Conservation (phyloP, 495 filamentous ascomycete genomes). For the Cairneyella variabilis region DNA sequence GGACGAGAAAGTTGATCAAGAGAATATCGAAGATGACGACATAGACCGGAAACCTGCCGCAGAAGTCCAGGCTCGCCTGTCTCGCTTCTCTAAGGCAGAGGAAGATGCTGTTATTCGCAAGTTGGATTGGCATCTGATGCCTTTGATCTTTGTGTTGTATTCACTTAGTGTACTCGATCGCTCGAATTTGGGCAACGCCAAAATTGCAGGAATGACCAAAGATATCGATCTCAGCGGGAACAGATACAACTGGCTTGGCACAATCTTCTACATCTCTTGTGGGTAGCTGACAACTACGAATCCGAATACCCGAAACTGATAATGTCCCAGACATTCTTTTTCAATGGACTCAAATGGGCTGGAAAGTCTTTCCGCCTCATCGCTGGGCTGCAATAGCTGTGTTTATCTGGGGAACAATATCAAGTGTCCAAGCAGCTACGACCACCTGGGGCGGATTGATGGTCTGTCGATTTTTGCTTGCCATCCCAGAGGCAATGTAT, state of each 20-base stretch:
- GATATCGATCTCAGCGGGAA: slow-evolving; percentile 19
- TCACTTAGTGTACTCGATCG: slow-evolving; percentile 45
- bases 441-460: slow-evolving; percentile 62
- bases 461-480: slow-evolving; percentile 54
- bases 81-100: slow-evolving; percentile 6
- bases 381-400: slow-evolving; percentile 2
- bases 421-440: slow-evolving; percentile 54
- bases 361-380: slow-evolving; percentile 7
- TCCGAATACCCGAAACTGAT: not conserved
- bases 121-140: slow-evolving; percentile 45
- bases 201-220: slow-evolving; percentile 15
- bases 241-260: slow-evolving; percentile 31
- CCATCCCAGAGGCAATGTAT: slow-evolving; percentile 57
- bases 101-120: slow-evolving; percentile 36
- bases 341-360: slow-evolving; percentile 9
- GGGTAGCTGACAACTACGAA: not conserved
- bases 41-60: not conserved
- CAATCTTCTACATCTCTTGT: slow-evolving; percentile 32
- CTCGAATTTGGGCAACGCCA: slow-evolving; percentile 71
- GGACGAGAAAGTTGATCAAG: slow-evolving; percentile 1
- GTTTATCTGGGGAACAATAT: slow-evolving; percentile 42
- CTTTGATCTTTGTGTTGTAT: slow-evolving; percentile 46
- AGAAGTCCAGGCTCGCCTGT: not conserved
- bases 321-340: slow-evolving; percentile 7
- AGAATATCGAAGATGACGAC: slow-evolving; percentile 8